Evolutionary conservation across 768 basidiomycete genomes (phyloP).

Genomic region (Tricholoma bakamatsutake): DNA sequence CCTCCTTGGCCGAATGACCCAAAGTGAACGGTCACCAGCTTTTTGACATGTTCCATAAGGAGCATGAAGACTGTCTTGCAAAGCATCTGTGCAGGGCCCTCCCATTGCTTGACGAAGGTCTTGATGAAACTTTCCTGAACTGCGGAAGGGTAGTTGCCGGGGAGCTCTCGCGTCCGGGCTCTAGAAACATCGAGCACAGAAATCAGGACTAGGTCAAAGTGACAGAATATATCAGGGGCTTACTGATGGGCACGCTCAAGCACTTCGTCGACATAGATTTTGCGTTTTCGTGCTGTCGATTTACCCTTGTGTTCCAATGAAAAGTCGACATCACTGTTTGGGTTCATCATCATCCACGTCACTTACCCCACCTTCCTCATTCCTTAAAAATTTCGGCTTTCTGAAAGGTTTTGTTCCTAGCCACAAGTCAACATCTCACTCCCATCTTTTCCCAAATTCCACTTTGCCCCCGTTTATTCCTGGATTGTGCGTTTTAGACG

Average conservation of each 20-base stretch:
- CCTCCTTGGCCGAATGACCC: constrained; percentile 44
- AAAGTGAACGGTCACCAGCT: constrained; percentile 46
- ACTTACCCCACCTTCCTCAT: constrained; percentile 30
- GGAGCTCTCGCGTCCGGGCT: constrained; percentile 65
- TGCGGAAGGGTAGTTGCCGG: constrained; percentile 59
- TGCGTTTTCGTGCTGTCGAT: background rate
- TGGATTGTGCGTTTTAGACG: too few relatives aligned
- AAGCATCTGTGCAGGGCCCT: constrained; percentile 38
- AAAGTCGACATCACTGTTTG: background rate
- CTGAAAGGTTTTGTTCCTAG: constrained; percentile 13
- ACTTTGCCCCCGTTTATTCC: too few relatives aligned
- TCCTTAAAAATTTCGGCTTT: constrained; percentile 27
- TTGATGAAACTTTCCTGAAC: constrained; percentile 49
- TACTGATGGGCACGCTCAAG: constrained; percentile 41
- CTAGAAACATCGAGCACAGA: constrained; percentile 26
- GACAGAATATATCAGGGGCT: constrained; percentile 11
- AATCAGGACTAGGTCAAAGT: background rate
- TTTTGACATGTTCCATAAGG: constrained; percentile 33
- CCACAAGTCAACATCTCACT: too few relatives aligned
- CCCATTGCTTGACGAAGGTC: constrained; percentile 42
- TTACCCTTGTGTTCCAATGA: background rate
- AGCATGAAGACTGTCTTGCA: constrained; percentile 34
- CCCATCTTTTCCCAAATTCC: too few relatives aligned
- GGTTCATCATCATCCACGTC: background rate
- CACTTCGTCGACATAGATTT: constrained; percentile 49